Evolutionary conservation across 331 rosid species (phyloP).

Genomic region (Telfairia occidentalis): DNA sequence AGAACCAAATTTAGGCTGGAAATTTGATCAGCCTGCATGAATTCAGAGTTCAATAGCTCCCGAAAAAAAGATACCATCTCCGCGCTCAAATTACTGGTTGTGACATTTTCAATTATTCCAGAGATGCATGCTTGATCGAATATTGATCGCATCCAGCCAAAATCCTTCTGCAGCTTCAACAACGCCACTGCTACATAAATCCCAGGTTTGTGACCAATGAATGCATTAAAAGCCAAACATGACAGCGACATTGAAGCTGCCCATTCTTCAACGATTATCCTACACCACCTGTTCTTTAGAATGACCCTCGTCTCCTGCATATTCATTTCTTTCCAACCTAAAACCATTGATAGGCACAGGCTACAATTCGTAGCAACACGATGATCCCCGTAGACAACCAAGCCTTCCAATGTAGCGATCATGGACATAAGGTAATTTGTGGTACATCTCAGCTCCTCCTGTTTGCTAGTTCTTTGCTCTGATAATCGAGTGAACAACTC

Average conservation of each 20-base stretch:
- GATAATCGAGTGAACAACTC: conserved; percentile 58
- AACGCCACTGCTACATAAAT: conserved; percentile 42
- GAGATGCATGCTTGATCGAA: conserved; percentile 58
- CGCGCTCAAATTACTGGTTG: conserved; percentile 34
- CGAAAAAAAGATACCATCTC: conserved; percentile 51
- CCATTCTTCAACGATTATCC: conserved; percentile 75
- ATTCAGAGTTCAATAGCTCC: conserved; percentile 43
- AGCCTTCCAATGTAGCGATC: conserved; percentile 55
- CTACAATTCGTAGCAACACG: conserved; percentile 68
- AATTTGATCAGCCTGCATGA: conserved; percentile 45
- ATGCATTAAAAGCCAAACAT: conserved; percentile 44
- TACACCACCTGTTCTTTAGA: conserved; percentile 46
- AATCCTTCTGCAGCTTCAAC: conserved; percentile 42
- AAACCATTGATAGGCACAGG: conserved; percentile 50
- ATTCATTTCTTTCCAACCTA: conserved; percentile 43
- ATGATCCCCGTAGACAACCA: conserved; percentile 44
- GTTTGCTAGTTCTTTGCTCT: conserved; percentile 35
- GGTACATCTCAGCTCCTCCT: conserved; percentile 41
- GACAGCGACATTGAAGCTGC: conserved; percentile 58
- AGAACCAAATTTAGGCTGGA: conserved; percentile 41
- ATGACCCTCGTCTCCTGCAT: conserved; percentile 23
- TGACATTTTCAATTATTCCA: conserved; percentile 50
- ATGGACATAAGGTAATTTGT: conserved; percentile 42
- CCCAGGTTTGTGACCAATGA: conserved; percentile 43
- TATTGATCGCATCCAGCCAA: conserved; percentile 60